Evolutionary conservation across 257 asterid species (phyloP).

Genomic region (Verbena officinalis): DNA sequence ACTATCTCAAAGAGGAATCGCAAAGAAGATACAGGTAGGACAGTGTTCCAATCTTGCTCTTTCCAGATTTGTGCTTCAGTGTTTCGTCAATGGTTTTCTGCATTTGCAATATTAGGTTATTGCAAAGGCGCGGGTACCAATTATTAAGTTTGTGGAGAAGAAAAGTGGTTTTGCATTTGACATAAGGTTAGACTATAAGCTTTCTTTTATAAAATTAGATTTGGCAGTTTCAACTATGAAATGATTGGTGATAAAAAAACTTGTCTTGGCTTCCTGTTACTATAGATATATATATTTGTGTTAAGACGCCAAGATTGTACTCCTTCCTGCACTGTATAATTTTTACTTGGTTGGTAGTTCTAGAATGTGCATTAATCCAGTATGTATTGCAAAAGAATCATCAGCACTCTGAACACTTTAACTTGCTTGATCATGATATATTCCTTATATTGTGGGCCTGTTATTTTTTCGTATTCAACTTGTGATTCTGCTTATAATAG

Average conservation of each 20-base stretch:
- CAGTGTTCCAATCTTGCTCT: slow-evolving; percentile 27
- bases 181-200: slow-evolving; percentile 56
- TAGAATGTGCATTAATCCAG: neutral
- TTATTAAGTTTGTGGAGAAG: slow-evolving; percentile 94
- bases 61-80: slow-evolving; percentile 22
- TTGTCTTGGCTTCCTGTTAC: slow-evolving; percentile 7
- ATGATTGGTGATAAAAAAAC: neutral
- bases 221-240: neutral
- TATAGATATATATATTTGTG: slow-evolving; percentile 6
- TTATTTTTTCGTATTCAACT: neutral
- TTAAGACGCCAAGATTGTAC: neutral
- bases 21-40: slow-evolving; percentile 88
- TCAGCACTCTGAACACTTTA: neutral
- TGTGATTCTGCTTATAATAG: neutral
- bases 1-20: slow-evolving; percentile 80
- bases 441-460: neutral
- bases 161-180: slow-evolving; percentile 82
- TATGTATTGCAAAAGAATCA: neutral
- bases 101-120: slow-evolving; percentile 60
- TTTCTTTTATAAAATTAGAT: slow-evolving; percentile 8
- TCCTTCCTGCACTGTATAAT: neutral
- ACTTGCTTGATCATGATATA: neutral
- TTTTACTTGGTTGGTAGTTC: neutral
- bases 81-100: slow-evolving; percentile 6
- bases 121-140: slow-evolving; percentile 95